A percentile compares a stretch with the other conserved stretches of the same genome.
These are phyloP conservation scores for Aspergillus fumigatus DNA, from an alignment of 2,329 filamentous ascomycete species.

Conservation along the genomic window DNA sequence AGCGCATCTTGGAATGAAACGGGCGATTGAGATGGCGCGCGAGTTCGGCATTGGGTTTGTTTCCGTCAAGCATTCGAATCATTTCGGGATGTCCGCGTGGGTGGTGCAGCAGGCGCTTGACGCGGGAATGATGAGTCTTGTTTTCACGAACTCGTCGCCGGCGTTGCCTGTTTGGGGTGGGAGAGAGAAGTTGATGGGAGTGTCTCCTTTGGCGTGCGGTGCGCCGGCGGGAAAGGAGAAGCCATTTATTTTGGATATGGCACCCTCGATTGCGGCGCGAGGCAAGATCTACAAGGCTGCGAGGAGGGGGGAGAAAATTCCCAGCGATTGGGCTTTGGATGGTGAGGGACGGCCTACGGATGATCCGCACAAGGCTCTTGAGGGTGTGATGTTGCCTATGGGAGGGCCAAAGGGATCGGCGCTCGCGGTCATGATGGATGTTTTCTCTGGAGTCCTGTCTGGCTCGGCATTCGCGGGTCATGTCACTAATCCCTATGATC, in stretches of 20 bases:
- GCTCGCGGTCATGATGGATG: slow-evolving; percentile 80
- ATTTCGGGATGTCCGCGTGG: slow-evolving; percentile 82
- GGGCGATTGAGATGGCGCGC: slow-evolving; percentile 62
- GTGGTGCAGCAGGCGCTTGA: slow-evolving; percentile 73
- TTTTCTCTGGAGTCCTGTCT: slow-evolving; percentile 73
- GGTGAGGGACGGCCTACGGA: slow-evolving; percentile 63
- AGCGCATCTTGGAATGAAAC: slow-evolving; percentile 61
- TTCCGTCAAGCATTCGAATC: slow-evolving; percentile 70
- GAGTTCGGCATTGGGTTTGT: slow-evolving; percentile 70
- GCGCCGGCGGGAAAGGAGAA: slow-evolving; percentile 58
- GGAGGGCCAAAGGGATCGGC: slow-evolving; percentile 78
- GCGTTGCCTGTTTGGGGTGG: slow-evolving; percentile 69
- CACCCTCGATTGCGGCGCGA: slow-evolving; percentile 41
- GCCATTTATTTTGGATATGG: slow-evolving; percentile 55
- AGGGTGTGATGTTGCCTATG: slow-evolving; percentile 81
- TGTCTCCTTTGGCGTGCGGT: slow-evolving; percentile 69
- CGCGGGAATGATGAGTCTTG: slow-evolving; percentile 63
- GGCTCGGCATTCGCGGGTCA: slow-evolving; percentile 74
- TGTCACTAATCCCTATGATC: slow-evolving; percentile 72
- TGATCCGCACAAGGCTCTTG: slow-evolving; percentile 65
- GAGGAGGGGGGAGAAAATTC: slow-evolving; percentile 40
- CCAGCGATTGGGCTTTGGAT: slow-evolving; percentile 67
- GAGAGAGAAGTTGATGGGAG: slow-evolving; percentile 64
- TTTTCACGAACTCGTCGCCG: slow-evolving; percentile 68
- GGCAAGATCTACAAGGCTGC: slow-evolving; percentile 45